phyloP scores from a whole-genome alignment of 768 basidiomycete species.

The Austroboletus eburneus region DNA sequence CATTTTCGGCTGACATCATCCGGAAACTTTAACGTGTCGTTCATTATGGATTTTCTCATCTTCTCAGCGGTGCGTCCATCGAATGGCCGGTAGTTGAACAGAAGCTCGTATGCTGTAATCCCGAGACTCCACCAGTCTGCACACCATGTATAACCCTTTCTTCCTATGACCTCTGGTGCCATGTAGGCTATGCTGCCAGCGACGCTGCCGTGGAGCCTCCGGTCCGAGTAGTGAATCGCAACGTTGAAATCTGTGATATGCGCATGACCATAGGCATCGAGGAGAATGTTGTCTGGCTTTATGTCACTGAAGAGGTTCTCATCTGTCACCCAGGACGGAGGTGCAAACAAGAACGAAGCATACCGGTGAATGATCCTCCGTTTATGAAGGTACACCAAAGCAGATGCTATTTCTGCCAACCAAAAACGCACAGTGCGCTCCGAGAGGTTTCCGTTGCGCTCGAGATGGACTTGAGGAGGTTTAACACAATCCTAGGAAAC shows the following conservation, averaged over 20 bases:
- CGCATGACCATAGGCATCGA: constrained; percentile 91
- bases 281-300: constrained; percentile 95
- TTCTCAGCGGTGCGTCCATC: constrained; percentile 86
- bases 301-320: constrained; percentile 59
- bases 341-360: constrained; percentile 18
- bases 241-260: constrained; percentile 99
- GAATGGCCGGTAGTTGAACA: constrained; percentile 81
- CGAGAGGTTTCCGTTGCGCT: constrained; percentile 58
- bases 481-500: neutral
- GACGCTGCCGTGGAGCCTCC: constrained; percentile 83
- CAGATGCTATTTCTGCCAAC: constrained; percentile 83
- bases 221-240: constrained; percentile 93
- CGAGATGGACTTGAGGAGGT: constrained; percentile 67
- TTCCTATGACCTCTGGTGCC: constrained; percentile 94
- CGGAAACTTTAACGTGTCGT: constrained; percentile 75
- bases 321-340: constrained; percentile 3
- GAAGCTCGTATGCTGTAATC: constrained; percentile 84
- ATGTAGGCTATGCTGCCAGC: constrained; percentile 99
- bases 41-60: constrained; percentile 82
- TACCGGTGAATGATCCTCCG: constrained; percentile 95
- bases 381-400: constrained; percentile 83
- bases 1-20: constrained; percentile 58
- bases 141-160: constrained; percentile 89
- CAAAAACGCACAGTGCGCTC: constrained; percentile 83
- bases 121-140: constrained; percentile 98